Conservation (phyloP, 1,284 basidiomycete genomes). For the Ustilago nuda region DNA sequence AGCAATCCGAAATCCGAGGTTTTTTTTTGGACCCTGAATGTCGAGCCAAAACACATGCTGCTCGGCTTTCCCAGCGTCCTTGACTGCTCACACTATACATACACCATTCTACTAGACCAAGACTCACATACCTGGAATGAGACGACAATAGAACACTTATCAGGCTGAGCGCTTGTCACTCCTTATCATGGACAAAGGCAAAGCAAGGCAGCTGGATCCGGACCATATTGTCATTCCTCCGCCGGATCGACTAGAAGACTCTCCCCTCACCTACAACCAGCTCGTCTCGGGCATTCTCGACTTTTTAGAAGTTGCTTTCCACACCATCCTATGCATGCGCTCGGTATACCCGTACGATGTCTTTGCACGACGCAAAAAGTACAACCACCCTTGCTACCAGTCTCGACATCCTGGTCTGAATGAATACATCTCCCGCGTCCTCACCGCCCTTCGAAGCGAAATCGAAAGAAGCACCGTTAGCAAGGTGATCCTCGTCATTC, state of each 20-base stretch:
- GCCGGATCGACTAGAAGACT: conserved; percentile 41
- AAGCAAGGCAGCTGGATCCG: conserved; percentile 30
- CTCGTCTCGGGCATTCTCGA: conserved; percentile 46
- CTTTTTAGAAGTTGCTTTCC: conserved; percentile 84
- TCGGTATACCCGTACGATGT: conserved; percentile 88
- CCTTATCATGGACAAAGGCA: conserved; percentile 44
- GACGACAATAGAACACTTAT: neutral
- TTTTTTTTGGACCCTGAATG: conserved; percentile 5
- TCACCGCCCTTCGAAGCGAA: conserved; percentile 81
- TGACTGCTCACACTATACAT: neutral
- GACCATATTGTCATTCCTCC: conserved; percentile 16
- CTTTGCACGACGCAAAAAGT: conserved; percentile 86
- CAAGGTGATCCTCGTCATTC: conserved; percentile 26
- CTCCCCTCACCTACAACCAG: conserved; percentile 52
- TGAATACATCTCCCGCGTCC: conserved; percentile 84
- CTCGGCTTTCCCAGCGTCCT: neutral
- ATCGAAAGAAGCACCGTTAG: conserved; percentile 70
- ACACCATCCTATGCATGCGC: conserved; percentile 88
- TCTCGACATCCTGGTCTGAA: conserved; percentile 87
- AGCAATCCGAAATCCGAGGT: conserved; percentile 2
- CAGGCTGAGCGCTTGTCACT: neutral
- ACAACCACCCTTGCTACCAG: conserved; percentile 88
- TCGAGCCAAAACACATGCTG: neutral
- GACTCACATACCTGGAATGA: neutral
- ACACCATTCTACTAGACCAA: neutral